These are phyloP conservation scores for Phytophthora tentaculata DNA, from an alignment of 352 stramenopile species.

Conservation along the genomic window DNA sequence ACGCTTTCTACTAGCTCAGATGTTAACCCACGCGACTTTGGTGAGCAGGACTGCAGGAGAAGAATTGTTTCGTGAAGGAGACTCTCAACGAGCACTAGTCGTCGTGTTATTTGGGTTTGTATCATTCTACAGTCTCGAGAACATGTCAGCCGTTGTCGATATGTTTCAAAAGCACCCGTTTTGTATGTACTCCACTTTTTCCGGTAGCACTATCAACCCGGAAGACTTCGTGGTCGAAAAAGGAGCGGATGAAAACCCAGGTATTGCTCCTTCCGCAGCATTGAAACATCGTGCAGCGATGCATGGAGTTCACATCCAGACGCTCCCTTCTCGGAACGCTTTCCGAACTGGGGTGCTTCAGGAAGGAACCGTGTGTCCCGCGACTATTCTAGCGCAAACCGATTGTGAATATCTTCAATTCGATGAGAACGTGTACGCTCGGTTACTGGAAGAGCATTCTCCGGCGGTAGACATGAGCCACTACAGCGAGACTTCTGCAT, in stretches of 20 bases:
- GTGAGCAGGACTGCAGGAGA: slow-evolving; percentile 51
- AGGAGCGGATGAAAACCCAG: slow-evolving; percentile 4
- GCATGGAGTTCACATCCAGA: slow-evolving; percentile 66
- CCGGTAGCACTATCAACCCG: slow-evolving; percentile 34
- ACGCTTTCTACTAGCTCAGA: slow-evolving; percentile 46
- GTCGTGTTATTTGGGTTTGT: slow-evolving; percentile 60
- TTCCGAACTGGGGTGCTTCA: slow-evolving; percentile 65
- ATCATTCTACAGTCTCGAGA: slow-evolving; percentile 68
- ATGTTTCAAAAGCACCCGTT: slow-evolving; percentile 73
- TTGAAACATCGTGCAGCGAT: slow-evolving; percentile 49
- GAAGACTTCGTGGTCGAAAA: slow-evolving; percentile 38
- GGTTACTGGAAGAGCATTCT: slow-evolving; percentile 44
- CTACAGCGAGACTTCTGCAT: slow-evolving; percentile 6
- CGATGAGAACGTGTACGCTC: slow-evolving; percentile 49
- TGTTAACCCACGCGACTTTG: slow-evolving; percentile 42
- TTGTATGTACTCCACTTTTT: slow-evolving; percentile 50
- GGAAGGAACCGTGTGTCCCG: slow-evolving; percentile 45
- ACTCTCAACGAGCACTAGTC: slow-evolving; percentile 41
- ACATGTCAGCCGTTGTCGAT: slow-evolving; percentile 58
- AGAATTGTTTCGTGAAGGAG: slow-evolving; percentile 61
- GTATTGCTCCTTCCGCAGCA: not conserved
- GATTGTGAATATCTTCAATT: slow-evolving; percentile 60
- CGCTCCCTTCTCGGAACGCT: slow-evolving; percentile 50
- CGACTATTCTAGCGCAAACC: slow-evolving; percentile 60
- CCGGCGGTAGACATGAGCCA: slow-evolving; percentile 40